Evolutionary conservation across 306 rosid genomes (phyloP).

Genomic region (Casuarina glauca): DNA sequence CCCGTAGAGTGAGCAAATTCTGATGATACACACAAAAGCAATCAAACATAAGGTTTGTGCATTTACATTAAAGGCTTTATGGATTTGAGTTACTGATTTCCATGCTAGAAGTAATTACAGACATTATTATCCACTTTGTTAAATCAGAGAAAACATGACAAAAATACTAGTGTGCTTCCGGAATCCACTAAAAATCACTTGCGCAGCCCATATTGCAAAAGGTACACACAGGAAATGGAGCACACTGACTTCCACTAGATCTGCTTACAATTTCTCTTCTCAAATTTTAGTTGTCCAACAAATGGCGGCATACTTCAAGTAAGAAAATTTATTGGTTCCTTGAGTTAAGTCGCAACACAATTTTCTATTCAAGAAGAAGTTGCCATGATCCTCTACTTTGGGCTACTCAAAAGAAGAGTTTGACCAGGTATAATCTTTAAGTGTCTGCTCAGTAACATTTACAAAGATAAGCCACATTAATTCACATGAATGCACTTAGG

Average conservation of each 20-base stretch:
- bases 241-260: not conserved
- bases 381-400: not conserved
- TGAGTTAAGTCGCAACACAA: not conserved
- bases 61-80: not conserved
- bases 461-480: constrained; percentile 39
- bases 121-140: not conserved
- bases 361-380: not conserved
- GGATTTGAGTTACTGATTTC: no score
- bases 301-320: not conserved
- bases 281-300: not conserved
- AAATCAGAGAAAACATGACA: not conserved
- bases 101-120: not conserved
- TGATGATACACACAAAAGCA: not conserved
- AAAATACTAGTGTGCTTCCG: no score
- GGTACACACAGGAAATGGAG: not conserved
- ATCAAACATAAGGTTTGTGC: not conserved
- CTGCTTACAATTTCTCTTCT: not conserved
- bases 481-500: constrained; percentile 29
- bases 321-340: not conserved
- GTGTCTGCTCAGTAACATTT: constrained; percentile 56
- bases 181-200: not conserved
- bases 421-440: not conserved
- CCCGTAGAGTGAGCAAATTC: not conserved
- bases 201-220: not conserved
- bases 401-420: not conserved